Evolutionary conservation across 345 rosid genomes (phyloP).

Genomic region (Hibiscus trionum): DNA sequence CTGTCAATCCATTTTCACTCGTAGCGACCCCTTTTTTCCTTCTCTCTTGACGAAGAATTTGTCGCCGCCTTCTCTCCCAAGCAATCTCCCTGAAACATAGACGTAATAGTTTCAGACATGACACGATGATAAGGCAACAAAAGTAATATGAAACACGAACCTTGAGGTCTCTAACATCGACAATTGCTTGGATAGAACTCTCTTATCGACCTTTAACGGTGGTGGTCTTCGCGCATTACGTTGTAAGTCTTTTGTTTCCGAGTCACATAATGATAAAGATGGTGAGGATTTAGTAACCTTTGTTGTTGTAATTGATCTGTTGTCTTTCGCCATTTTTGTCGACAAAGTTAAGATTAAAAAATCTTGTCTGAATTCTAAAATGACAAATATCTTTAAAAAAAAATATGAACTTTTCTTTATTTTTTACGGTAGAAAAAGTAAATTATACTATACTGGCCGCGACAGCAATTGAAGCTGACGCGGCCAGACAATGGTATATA

Average conservation of each 20-base stretch:
- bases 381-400: background rate
- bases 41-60: conserved; percentile 46
- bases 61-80: conserved; percentile 81
- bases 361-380: background rate
- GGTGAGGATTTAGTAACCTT: background rate
- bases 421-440: too few species aligned
- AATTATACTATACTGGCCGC: conserved; percentile 21
- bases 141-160: background rate
- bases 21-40: conserved; percentile 18
- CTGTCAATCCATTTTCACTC: conserved; percentile 43
- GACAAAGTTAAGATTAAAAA: background rate
- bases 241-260: conserved; percentile 31
- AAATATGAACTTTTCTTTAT: too few species aligned
- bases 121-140: background rate
- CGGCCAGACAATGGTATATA: conserved; percentile 30
- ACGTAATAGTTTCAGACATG: background rate
- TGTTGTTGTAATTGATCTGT: conserved; percentile 4
- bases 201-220: conserved; percentile 26
- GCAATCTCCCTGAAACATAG: conserved; percentile 31
- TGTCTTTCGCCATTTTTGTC: conserved; percentile 13
- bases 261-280: conserved; percentile 4
- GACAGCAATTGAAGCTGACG: conserved; percentile 19
- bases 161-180: conserved; percentile 74
- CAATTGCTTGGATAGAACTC: conserved; percentile 55
- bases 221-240: conserved; percentile 39